phyloP scores from a whole-genome alignment of 306 rosid species.

The Ochetophila trinervis region DNA sequence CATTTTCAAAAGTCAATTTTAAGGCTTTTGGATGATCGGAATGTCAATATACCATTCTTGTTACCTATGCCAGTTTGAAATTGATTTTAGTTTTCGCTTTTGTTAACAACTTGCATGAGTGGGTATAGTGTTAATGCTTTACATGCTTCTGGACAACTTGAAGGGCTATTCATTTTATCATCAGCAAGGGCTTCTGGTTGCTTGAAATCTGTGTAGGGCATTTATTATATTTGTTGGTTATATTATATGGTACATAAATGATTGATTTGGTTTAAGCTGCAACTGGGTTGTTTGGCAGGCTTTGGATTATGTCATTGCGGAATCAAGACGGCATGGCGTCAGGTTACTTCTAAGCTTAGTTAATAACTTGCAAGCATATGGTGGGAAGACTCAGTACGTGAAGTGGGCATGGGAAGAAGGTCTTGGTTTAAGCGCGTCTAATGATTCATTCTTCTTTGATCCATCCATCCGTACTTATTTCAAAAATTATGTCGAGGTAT shows the following conservation, averaged over 20 bases:
- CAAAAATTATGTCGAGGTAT: constrained; percentile 82
- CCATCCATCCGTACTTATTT: constrained; percentile 80
- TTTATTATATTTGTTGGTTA: background rate
- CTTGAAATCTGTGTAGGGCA: background rate
- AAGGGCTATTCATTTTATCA: background rate
- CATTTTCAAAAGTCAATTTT: background rate
- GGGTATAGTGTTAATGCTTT: background rate
- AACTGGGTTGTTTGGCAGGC: constrained; percentile 54
- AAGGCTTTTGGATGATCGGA: background rate
- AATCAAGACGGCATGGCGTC: constrained; percentile 72
- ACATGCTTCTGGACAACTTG: background rate
- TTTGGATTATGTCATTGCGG: constrained; percentile 87
- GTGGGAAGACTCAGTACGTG: constrained; percentile 96
- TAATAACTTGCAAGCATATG: constrained; percentile 84
- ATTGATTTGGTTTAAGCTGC: background rate
- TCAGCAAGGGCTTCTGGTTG: background rate
- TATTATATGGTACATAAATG: background rate
- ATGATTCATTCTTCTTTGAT: constrained; percentile 97
- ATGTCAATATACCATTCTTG: background rate
- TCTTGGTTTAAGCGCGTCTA: constrained; percentile 78
- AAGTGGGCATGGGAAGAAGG: constrained; percentile 99
- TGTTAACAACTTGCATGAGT: background rate
- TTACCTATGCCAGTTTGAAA: too few species aligned
- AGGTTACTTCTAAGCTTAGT: constrained; percentile 91
- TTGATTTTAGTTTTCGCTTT: background rate